Evolutionary conservation across 2,329 filamentous ascomycete species (phyloP), one percentile per base, ranked within the genome.

Genomic region (Verticillium nubilum): DNA sequence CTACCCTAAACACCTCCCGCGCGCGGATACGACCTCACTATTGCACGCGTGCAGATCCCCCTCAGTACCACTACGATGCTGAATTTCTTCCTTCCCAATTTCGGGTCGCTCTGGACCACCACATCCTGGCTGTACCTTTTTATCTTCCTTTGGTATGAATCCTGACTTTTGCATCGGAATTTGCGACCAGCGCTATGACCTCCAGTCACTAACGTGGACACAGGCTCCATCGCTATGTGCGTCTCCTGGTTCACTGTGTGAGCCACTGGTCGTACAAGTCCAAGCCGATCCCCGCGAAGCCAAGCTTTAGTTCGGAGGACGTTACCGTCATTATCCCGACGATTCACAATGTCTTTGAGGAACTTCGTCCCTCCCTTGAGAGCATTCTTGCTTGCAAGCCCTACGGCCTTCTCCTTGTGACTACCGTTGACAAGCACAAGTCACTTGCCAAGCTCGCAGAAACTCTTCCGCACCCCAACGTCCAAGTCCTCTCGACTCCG

Each of bases 271-370:
- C 80, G 12, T 97, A 96, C 78, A 90, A 87, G 74, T 92, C 93
- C 27, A 90, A 92, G 63, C 90, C 90, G 50, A 89, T 94, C 58
- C 89, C 92, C 47, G 85, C 86, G 60, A 90, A 92, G 63, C 92
- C 94, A n/a, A 87, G 81, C 52, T 88, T 92, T 71, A 91, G 87
- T 28, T 84, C 87, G 33, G 78, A 90, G 66, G 91, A 98, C 83
- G 92, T 97, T 68, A 97, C 94, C 5, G 92, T 97, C 64, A 91
- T 98, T 67, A 90, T 97, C 62, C 94, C 94, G 7, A 96, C 93
- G 12, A 92, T 98, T 64, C 91, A 96, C 70, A 91, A 92, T 62
- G 87, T 86, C 63, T 92, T 94, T 61, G 87, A 92, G 67, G 91
- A 96, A 70, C 81, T 98, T 62, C 87, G 88, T 58, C 86, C 89